Base-by-base conservation (phyloP, 2,329 filamentous ascomycete species). In the Aspergillus sp. region DNA sequence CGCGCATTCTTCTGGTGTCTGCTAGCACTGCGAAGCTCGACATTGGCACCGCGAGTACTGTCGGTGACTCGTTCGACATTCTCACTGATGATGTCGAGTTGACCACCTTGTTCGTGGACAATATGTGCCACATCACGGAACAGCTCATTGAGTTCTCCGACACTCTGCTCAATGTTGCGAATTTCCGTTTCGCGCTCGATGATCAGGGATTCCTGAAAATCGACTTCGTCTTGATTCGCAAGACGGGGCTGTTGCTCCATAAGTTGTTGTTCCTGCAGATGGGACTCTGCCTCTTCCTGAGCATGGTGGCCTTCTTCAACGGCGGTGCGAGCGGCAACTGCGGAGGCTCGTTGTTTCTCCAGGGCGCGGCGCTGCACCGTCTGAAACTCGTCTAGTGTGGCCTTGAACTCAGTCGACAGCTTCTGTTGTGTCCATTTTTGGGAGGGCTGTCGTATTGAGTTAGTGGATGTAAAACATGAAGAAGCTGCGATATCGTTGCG, bases 71-170 rank as follows among this genome's bases (percentile, higher is more conserved):
- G 87, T 71, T 94, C 86, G 5, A 97, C 90, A 63, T 97, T 97
- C 62, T 90, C 87, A 57, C 86, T 86, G 64, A 99, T 96, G 16
- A 89, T 89, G 66, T 93, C 88, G 25, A 99, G 79, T 72, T 89
- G 85, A 63, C 91, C 89, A 47, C 94, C 94, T 75, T 99, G 94
- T 75, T 97, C 93, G 56, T 85, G 85, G 47, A 99, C 92, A 71
- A 99, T 97, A 71, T 96, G 91, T 44, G 93, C 94, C n/a, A 99
- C 91, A 76, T 99, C 93, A 58, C 92, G 83, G 80, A 99, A 99
- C 41, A 99, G 81, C 67, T 97, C 94, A 65, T 99, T 99, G 57
- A 99, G 78, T 66, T 99, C 94, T 50, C 89, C 89, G 5, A 99
- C 94, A 50, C 89, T 91, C 72, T 97, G 92, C 76, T 97, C 94